Conservation (phyloP, 169 alveolate species). For the Eimeria sp. region DNA sequence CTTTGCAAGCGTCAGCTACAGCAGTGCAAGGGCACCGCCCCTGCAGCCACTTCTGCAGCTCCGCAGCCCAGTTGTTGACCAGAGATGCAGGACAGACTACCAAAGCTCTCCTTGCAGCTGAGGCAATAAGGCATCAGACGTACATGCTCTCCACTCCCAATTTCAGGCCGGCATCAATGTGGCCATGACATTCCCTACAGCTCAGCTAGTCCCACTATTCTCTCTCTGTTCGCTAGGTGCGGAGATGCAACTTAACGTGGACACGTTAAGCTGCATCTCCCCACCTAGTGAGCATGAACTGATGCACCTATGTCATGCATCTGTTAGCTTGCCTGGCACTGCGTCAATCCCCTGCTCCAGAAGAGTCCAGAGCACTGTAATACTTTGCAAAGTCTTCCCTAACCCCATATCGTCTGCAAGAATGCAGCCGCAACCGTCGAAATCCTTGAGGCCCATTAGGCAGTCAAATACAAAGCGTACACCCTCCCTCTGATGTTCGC, state of each 20-base stretch:
- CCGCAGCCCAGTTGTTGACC: conserved; percentile 97
- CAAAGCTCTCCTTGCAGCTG: conserved; percentile 93
- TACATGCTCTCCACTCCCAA: not conserved
- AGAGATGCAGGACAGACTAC: conserved; percentile 97
- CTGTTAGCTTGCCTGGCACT: conserved; percentile 58
- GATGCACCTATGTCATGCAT: not conserved
- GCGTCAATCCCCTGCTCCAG: conserved; percentile 91
- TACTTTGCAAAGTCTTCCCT: conserved; percentile 95
- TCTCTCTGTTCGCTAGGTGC: too few species aligned
- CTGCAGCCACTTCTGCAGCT: conserved; percentile 96
- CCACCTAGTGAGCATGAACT: not conserved
- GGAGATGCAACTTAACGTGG: too few species aligned
- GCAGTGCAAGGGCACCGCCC: conserved; percentile 93
- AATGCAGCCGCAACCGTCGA: conserved; percentile 94
- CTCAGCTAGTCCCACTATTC: not conserved
- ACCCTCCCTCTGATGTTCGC: conserved; percentile 91
- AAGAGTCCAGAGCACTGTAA: conserved; percentile 94
- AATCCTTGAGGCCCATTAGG: conserved; percentile 94
- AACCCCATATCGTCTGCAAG: conserved; percentile 97
- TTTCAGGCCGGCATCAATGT: not conserved
- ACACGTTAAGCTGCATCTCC: not conserved
- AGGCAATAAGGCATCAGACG: not conserved
- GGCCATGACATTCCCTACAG: not conserved
- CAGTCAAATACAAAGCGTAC: conserved; percentile 95
- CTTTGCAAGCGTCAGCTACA: conserved; percentile 93